phyloP scores from a whole-genome alignment of 306 rosid species.

The Fragaria iinumae region DNA sequence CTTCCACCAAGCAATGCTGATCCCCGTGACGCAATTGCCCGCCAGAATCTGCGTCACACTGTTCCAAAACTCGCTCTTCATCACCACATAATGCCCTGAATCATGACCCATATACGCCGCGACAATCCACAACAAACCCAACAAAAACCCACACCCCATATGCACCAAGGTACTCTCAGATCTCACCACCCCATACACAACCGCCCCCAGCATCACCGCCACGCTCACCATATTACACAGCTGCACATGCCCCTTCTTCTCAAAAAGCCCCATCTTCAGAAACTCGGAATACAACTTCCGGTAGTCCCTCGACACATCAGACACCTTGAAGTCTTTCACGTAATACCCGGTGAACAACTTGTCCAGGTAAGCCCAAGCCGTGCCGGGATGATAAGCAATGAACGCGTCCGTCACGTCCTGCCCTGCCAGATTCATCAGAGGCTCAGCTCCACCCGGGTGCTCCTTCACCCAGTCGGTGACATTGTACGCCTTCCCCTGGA shows the following conservation, averaged over 20 bases:
- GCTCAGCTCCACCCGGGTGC: slow-evolving; percentile 36
- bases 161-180: slow-evolving; percentile 38
- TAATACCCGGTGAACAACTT: slow-evolving; percentile 30
- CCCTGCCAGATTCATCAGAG: slow-evolving; percentile 23
- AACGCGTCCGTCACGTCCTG: slow-evolving; percentile 42
- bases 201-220: slow-evolving; percentile 11
- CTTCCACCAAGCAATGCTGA: slow-evolving; percentile 51
- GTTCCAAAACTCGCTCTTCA: slow-evolving; percentile 27
- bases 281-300: slow-evolving; percentile 24
- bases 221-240: slow-evolving; percentile 19
- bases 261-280: slow-evolving; percentile 35
- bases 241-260: slow-evolving; percentile 37
- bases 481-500: slow-evolving; percentile 36
- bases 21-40: slow-evolving; percentile 41
- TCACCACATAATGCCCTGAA: slow-evolving; percentile 36
- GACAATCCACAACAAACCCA: slow-evolving; percentile 37
- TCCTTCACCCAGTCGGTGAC: slow-evolving; percentile 38
- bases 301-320: slow-evolving; percentile 37
- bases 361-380: slow-evolving; percentile 36
- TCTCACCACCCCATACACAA: slow-evolving; percentile 34
- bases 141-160: slow-evolving; percentile 22
- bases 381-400: slow-evolving; percentile 35
- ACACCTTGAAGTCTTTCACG: slow-evolving; percentile 26
- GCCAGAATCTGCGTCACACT: slow-evolving; percentile 31
- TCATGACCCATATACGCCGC: slow-evolving; percentile 43